Conservation (phyloP, 2,329 filamentous ascomycete species). For the Teratosphaeria pseudoeucalypti region DNA sequence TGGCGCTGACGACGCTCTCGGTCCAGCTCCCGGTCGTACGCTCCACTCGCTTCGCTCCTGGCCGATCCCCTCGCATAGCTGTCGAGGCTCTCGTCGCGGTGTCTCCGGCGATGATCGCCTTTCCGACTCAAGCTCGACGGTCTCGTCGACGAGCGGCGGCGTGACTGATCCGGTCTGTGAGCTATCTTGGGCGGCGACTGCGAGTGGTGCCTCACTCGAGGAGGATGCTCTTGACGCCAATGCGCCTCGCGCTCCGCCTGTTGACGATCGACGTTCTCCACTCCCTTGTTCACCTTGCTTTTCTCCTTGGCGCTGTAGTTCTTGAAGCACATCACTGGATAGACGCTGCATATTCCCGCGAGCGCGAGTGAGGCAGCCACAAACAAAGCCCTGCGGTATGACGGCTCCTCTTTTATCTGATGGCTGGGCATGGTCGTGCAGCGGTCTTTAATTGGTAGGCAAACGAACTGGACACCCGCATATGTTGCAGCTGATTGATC, state of each 20-base stretch:
- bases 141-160: conserved; percentile 13
- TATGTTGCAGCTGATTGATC: background rate
- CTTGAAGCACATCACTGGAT: conserved; percentile 27
- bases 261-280: conserved; percentile 15
- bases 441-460: background rate
- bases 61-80: background rate
- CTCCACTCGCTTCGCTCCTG: conserved; percentile 6
- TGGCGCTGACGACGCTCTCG: conserved; percentile 19
- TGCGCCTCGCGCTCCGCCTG: conserved; percentile 16
- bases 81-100: conserved; percentile 9
- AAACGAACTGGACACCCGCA: background rate
- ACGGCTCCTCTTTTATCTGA: conserved; percentile 22
- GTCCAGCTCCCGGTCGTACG: conserved; percentile 19
- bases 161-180: conserved; percentile 9
- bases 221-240: conserved; percentile 11
- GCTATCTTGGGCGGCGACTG: conserved; percentile 18
- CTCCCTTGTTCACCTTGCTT: conserved; percentile 13
- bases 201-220: conserved; percentile 13
- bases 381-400: conserved; percentile 24
- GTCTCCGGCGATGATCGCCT: conserved; percentile 11
- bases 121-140: conserved; percentile 6
- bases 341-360: conserved; percentile 26
- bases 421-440: conserved; percentile 14
- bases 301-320: conserved; percentile 24
- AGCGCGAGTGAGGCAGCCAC: conserved; percentile 18